Base-by-base conservation (phyloP, 371 early-diverging fungal species). In the Mucor indicus region DNA sequence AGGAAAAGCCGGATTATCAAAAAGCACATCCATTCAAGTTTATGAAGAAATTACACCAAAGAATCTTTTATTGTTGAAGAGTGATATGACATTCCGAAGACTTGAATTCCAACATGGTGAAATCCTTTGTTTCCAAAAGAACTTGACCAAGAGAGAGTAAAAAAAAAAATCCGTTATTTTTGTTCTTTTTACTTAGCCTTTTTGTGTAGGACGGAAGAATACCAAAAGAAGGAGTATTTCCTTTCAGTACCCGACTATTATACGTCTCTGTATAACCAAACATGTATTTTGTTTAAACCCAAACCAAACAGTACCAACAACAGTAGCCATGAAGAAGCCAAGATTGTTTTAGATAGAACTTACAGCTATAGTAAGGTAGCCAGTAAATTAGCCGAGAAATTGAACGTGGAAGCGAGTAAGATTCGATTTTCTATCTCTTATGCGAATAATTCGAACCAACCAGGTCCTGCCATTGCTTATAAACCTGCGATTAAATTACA, bases 41-140 rank as follows among this genome's bases (percentile, higher is more conserved):
- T 60, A 24, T 42, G 54, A 77, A 79, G 96, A 95, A 62, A 75
- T 92, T 49, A 91, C 87, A 67, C 91, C 91, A 3, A 75, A 71
- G 16, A 77, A 85, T 79, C 84, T 94, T 37, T 91, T 91, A 36
- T 56, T 55, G 3, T 55, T 89, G 55, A 83, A 84, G 59, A 45
- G 62, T 21, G 77, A 80, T 40, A 38, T 51, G 13, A 85, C 86
- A 1, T 89, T 92, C 66, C 58, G 47, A 15, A 59, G 67, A 20
- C 79, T 87, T 25, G 92, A 93, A 57, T 65, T 95, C 27, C 85
- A 86, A 43, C 81, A 77, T 44, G 95, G 96, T 16, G 93, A 95
- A 59, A 95, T 95, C 41, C 69, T 95, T 43, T 86, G 86, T 59
- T 89, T 85, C 67, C 92, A 91, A 62, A 65, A 63, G 31, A 82